Conservation (phyloP, 768 basidiomycete species). For the Rhodotorula babjevae region DNA sequence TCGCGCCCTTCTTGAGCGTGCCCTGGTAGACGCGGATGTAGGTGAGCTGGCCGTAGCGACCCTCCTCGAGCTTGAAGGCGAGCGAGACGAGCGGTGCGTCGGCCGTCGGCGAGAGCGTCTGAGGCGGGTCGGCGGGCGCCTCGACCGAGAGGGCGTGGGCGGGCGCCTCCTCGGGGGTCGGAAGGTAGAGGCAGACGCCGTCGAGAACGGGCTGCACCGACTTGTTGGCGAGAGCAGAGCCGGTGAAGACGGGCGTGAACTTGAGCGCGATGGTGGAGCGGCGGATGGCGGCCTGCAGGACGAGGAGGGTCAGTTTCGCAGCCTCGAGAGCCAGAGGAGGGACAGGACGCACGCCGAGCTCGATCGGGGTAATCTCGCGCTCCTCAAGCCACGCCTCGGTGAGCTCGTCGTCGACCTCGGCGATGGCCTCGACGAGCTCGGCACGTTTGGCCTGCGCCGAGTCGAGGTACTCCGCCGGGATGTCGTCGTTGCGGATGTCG, state of each 20-base stretch:
- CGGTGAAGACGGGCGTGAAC: constrained; percentile 94
- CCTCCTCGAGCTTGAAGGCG: constrained; percentile 98
- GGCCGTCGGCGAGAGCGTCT: constrained; percentile 58
- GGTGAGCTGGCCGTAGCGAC: constrained; percentile 91
- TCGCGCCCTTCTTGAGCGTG: constrained; percentile 72
- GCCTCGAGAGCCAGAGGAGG: not conserved
- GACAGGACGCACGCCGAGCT: constrained; percentile 55
- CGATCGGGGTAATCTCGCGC: constrained; percentile 62
- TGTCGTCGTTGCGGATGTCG: constrained; percentile 74
- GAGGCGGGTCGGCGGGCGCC: constrained; percentile 51
- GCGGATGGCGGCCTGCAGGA: constrained; percentile 62
- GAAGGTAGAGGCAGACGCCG: constrained; percentile 91
- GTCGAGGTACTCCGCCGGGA: constrained; percentile 68
- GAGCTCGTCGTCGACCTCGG: constrained; percentile 93
- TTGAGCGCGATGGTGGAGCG: constrained; percentile 80
- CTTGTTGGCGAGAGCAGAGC: constrained; percentile 96
- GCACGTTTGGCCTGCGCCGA: constrained; percentile 76
- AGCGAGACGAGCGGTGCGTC: constrained; percentile 76
- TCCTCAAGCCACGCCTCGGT: constrained; percentile 86
- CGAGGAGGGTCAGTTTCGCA: not conserved
- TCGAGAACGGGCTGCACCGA: constrained; percentile 89
- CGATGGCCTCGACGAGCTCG: constrained; percentile 89
- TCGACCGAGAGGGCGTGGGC: constrained; percentile 77
- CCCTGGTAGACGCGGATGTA: constrained; percentile 99
- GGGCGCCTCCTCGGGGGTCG: constrained; percentile 73